Evolutionary conservation across 176 grass and related monocot genomes (phyloP).

Genomic region (Juncus inflexus): DNA sequence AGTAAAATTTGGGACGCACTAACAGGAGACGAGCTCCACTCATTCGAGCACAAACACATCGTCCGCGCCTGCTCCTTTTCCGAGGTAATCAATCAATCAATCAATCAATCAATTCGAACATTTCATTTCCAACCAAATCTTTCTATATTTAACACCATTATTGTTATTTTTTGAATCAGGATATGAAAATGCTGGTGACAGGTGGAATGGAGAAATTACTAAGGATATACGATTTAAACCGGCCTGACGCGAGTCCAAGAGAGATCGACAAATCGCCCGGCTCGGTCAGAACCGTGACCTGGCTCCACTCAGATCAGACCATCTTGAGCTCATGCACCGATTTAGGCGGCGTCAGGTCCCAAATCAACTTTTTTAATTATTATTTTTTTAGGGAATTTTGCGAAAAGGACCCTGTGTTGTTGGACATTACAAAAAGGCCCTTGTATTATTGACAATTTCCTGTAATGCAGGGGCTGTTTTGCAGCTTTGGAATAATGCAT

Average conservation of each 20-base stretch:
- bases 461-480: too few species aligned
- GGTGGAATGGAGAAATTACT: constrained; percentile 92
- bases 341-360: constrained; percentile 90
- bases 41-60: constrained; percentile 98
- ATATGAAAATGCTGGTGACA: constrained; percentile 83
- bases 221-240: constrained; percentile 91
- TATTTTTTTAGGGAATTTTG: too few species aligned
- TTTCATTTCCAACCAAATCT: not conserved
- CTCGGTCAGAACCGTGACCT: constrained; percentile 74
- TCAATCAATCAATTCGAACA: too few species aligned
- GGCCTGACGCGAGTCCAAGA: constrained; percentile 83
- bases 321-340: constrained; percentile 97
- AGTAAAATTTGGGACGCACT: constrained; percentile 99
- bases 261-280: constrained; percentile 93
- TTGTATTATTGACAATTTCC: too few species aligned
- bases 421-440: too few species aligned
- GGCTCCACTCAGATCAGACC: constrained; percentile 91
- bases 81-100: constrained; percentile 44
- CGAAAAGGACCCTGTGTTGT: too few species aligned
- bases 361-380: not conserved
- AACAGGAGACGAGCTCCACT: constrained; percentile 80
- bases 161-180: constrained; percentile 35
- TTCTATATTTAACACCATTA: not conserved
- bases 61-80: constrained; percentile 95
- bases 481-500: too few species aligned